Base-by-base conservation (phyloP, 2,329 filamentous ascomycete genomes). In the Sarocladium oryzae region DNA sequence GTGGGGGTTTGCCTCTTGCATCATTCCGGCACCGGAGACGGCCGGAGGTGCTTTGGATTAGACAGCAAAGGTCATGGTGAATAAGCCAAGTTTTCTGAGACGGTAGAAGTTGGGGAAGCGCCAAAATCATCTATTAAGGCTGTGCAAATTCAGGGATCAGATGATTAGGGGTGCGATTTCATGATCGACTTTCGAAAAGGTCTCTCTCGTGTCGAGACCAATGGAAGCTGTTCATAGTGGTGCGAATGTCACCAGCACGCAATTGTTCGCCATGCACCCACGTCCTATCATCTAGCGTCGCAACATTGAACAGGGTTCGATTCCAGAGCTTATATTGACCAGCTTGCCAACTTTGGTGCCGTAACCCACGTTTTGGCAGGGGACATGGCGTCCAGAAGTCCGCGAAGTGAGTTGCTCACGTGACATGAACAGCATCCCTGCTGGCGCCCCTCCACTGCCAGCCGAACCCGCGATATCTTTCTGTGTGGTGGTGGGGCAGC, bases 21-120 rank as follows among this genome's bases (percentile, higher is more conserved):
- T 49, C 46, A 49, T 49, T 37, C 30, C 46, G 46, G 46, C 46
- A 49, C 33, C 46, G 46, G 46, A 48, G 43, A n/a, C n/a, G n/a
- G 43, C 28, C 43, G 43, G 43, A 32, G 26, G 18, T 20, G 28
- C 28, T 21, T 33, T 48, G 43, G 24, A 33, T 48, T 48, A 48
- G 43, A 48, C 26, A 48, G 24, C 43, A 48, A 48, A 33, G 16
- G 43, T 48, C 43, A 48, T 20, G 21, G n/a, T 23, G 9, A 26
- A 16, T 43, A 26, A 43, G 40, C 23, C 21, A 11, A 4, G 16
- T 10, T 4, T 28, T 26, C n/a, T n/a, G 21, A 16, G 40, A 23
- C 23, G 9, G 15, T 11, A 28, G 13, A 6, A 4, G 40, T 15
- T 20, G 24, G 9, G 40, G 26, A 28, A 26, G 4, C 16, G 15